A percentile compares a stretch with the other conserved stretches of the same genome.
These are phyloP conservation scores for Sparassis latifolia DNA, from an alignment of 1,284 basidiomycete genomes.

Conservation along the genomic window DNA sequence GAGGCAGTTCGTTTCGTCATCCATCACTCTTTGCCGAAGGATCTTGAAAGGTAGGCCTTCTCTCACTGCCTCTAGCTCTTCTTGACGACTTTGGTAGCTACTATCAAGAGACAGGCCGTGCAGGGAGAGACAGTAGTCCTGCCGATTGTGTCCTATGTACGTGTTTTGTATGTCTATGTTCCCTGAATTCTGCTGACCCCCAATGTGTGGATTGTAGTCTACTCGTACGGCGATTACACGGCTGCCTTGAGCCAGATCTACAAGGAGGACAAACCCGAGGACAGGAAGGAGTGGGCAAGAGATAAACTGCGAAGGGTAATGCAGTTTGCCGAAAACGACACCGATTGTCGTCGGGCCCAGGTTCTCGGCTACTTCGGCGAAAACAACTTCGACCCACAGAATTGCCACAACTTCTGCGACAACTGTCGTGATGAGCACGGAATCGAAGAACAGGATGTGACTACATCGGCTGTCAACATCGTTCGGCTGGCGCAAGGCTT, in stretches of 20 bases:
- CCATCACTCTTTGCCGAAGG: slow-evolving; percentile 62
- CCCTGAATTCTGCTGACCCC: too few relatives aligned
- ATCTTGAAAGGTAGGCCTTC: too few relatives aligned
- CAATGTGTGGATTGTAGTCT: slow-evolving; percentile 35
- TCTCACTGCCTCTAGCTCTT: too few relatives aligned
- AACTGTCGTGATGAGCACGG: slow-evolving; percentile 57
- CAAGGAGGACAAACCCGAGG: slow-evolving; percentile 34
- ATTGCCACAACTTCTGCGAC: slow-evolving; percentile 66
- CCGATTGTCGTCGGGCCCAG: slow-evolving; percentile 83
- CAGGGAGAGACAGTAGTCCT: slow-evolving; percentile 69
- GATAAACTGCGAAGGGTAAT: slow-evolving; percentile 55
- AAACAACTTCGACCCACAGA: slow-evolving; percentile 29
- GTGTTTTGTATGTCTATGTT: slow-evolving; percentile 8
- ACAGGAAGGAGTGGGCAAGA: slow-evolving; percentile 53
- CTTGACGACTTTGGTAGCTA: too few relatives aligned
- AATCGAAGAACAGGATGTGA: slow-evolving; percentile 42
- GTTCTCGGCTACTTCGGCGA: slow-evolving; percentile 69
- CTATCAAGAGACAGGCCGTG: slow-evolving; percentile 76
- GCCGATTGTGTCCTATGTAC: slow-evolving; percentile 59
- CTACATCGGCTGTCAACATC: slow-evolving; percentile 46
- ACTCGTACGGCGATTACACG: slow-evolving; percentile 45
- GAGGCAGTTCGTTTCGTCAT: slow-evolving; percentile 68
- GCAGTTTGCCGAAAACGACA: slow-evolving; percentile 75
- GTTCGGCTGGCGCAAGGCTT: slow-evolving; percentile 38
- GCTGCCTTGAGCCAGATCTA: slow-evolving; percentile 47